phyloP scores from a whole-genome alignment of 2,329 filamentous ascomycete genomes.

The Neurospora sp. region DNA sequence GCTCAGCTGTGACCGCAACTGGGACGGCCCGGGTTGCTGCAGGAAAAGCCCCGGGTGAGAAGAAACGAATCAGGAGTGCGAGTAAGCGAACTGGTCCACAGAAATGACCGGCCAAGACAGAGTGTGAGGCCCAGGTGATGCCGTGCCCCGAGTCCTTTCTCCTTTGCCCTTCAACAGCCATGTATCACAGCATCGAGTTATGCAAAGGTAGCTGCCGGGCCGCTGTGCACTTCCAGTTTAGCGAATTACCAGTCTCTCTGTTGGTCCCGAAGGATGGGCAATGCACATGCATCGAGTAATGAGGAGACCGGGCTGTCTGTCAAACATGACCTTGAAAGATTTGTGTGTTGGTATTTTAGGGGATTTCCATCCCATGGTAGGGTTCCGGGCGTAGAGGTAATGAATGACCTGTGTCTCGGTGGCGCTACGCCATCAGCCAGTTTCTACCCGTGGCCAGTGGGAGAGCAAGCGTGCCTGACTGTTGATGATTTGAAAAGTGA shows the following conservation, averaged over 20 bases:
- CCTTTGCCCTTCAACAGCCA: background rate
- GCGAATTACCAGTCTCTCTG: background rate
- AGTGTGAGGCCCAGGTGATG: background rate
- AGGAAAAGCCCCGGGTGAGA: conserved; percentile 1
- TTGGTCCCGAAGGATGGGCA: background rate
- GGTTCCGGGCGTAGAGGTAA: too few species aligned
- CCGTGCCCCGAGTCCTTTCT: background rate
- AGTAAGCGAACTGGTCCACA: conserved; percentile 20
- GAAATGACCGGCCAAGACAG: background rate
- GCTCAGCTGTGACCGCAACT: background rate
- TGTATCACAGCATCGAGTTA: background rate
- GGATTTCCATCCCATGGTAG: too few species aligned
- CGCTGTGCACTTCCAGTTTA: background rate
- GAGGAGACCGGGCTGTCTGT: background rate
- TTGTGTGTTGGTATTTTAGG: too few species aligned
- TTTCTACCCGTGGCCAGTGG: background rate
- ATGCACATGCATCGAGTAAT: background rate
- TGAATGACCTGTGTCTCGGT: background rate
- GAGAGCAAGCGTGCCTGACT: background rate
- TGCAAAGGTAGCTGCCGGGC: background rate
- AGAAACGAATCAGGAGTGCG: conserved; percentile 17
- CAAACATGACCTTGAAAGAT: background rate
- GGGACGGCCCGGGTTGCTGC: conserved; percentile 3
- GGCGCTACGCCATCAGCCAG: background rate
- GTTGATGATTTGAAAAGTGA: background rate